Conservation (phyloP, 441 rosid genomes). For the Aquilaria agallochum region DNA sequence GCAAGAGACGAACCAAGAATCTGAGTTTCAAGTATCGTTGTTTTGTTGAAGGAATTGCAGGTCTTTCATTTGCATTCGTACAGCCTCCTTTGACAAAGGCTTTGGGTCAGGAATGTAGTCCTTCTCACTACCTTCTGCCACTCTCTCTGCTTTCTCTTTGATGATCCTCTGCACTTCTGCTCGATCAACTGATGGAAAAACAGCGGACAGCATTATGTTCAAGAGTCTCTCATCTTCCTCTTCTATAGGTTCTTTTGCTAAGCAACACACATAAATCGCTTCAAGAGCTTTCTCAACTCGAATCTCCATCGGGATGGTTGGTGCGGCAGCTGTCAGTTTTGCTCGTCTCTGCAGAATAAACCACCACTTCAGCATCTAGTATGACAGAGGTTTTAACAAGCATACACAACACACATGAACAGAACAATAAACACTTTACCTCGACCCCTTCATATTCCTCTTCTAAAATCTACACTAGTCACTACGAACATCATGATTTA, state of each 20-base stretch:
- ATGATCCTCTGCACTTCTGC: slow-evolving; percentile 57
- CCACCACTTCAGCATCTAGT: neutral
- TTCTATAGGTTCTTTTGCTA: slow-evolving; percentile 57
- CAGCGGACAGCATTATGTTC: slow-evolving; percentile 50
- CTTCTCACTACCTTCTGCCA: slow-evolving; percentile 64
- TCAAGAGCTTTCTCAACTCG: slow-evolving; percentile 87
- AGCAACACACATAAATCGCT: slow-evolving; percentile 79
- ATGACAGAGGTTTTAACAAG: neutral
- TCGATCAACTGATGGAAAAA: slow-evolving; percentile 59
- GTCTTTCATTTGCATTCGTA: slow-evolving; percentile 84
- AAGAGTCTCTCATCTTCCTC: slow-evolving; percentile 75
- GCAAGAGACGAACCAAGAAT: neutral
- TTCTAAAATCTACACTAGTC: too few relatives aligned
- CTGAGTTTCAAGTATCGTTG: slow-evolving; percentile 33
- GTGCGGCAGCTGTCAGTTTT: slow-evolving; percentile 49
- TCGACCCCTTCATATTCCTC: too few relatives aligned
- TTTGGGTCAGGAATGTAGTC: slow-evolving; percentile 37
- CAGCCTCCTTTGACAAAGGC: slow-evolving; percentile 76
- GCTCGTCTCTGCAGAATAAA: slow-evolving; percentile 62
- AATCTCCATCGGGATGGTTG: slow-evolving; percentile 70
- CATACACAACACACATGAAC: too few relatives aligned
- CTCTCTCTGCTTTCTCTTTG: slow-evolving; percentile 48
- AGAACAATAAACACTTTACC: too few relatives aligned
- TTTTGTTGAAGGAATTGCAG: slow-evolving; percentile 84
- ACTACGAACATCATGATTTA: too few relatives aligned